Base-by-base conservation (phyloP, 495 filamentous ascomycete genomes). In the Lasiosphaeria miniovina region DNA sequence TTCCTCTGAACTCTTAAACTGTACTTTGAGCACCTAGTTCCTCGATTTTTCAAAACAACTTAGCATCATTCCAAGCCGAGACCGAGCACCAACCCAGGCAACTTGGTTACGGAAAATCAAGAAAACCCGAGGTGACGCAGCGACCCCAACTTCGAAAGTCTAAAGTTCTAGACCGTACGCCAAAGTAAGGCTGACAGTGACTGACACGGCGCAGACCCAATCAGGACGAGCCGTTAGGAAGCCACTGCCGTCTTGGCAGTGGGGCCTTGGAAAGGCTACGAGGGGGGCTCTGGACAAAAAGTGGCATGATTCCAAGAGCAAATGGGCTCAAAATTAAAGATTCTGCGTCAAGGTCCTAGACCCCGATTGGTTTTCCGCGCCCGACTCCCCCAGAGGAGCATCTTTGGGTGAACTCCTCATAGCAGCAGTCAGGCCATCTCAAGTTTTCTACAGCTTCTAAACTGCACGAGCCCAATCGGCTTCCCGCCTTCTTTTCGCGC, bases 211-310 rank as follows among this genome's bases (percentile, higher is more conserved):
- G 4, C 6, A 7, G 1, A 43, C 4, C 65, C 69, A 70, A 65
- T 68, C 33, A 63, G n/a, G 7, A n/a, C 3, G 32, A 7, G 45
- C 17, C 9, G 5, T 50, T 40, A 31, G 41, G 55, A 59, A 68
- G 69, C 68, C 66, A 63, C 67, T 70, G 56, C 68, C 68, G 69
- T 59, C 69, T 72, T 70, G 69, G 65, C 67, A 9, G 49, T 50
- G 64, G 66, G 59, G 15, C 55, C 57, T 40, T n/a, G 43, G 34
- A 46, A 41, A 24, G 24, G 24, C 24, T 24, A 2, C 24, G 24
- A 24, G 24, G 24, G 24, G 24, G 49, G 49, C 57, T 41, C 50
- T 31, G 34, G 61, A 61, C 52, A 61, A 68, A 72, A 72, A 72
- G 69, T 72, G 68, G 69, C 64, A 67, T 70, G 69, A 72, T 72